Percentiles rank a stretch among this genome's conserved stretches.
Evolutionary conservation across 164 flowering plant species (phyloP).

Genomic region (Liquidambar formosana): DNA sequence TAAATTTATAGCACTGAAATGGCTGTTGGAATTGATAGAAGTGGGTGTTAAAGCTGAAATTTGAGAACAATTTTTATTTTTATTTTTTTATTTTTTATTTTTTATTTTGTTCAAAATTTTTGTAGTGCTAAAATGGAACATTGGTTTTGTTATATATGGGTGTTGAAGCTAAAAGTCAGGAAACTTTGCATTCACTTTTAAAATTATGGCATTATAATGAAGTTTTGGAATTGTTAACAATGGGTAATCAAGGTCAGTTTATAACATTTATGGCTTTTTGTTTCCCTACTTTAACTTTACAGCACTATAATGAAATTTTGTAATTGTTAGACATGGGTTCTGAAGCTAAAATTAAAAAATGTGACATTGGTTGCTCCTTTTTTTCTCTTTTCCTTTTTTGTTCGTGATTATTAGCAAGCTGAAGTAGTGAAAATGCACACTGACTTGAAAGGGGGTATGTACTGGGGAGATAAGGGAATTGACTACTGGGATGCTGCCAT

Average conservation of each 20-base stretch:
- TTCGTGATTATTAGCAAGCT: too few relatives aligned
- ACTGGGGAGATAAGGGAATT: too few relatives aligned
- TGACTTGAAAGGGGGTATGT: too few relatives aligned
- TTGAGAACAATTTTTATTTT: too few relatives aligned
- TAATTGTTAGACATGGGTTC: neutral
- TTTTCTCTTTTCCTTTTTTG: too few relatives aligned
- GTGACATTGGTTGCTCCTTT: too few relatives aligned
- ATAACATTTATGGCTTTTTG: neutral
- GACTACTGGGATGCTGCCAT: conserved; percentile 64
- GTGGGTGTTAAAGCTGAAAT: too few relatives aligned
- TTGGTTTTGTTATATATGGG: neutral
- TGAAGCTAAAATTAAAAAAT: neutral
- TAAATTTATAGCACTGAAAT: neutral
- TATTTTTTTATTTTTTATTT: too few relatives aligned
- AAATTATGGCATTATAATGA: neutral
- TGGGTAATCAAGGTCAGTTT: neutral
- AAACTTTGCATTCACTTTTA: neutral
- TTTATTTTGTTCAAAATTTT: too few relatives aligned
- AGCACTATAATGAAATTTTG: neutral
- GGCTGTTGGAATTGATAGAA: too few relatives aligned
- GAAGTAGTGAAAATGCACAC: too few relatives aligned
- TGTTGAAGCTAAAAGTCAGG: neutral
- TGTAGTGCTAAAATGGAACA: too few relatives aligned
- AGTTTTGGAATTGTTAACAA: neutral
- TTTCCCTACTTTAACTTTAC: neutral